Evolutionary conservation across 345 rosid genomes (phyloP).

Genomic region (Limnanthes douglasii): DNA sequence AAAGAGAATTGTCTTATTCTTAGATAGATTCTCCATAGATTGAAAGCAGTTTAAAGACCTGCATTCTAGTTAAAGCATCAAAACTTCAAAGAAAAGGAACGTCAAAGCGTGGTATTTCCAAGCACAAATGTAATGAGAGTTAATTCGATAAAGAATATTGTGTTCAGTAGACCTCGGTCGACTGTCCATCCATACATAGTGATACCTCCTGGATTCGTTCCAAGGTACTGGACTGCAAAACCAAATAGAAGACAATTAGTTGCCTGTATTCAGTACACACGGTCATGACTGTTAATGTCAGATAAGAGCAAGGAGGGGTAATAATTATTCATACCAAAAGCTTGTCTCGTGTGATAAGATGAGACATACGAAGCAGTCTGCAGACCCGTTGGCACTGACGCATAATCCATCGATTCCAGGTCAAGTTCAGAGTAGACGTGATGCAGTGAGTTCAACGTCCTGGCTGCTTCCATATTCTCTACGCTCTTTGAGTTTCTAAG

Average conservation of each 20-base stretch:
- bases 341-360: constrained; percentile 67
- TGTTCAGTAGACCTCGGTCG: constrained; percentile 59
- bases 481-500: constrained; percentile 29
- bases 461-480: constrained; percentile 27
- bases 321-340: constrained; percentile 86
- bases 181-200: constrained; percentile 85
- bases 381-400: constrained; percentile 37
- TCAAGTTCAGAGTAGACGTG: constrained; percentile 61
- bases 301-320: background rate
- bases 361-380: constrained; percentile 52
- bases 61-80: too few species aligned
- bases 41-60: too few species aligned
- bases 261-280: too few species aligned
- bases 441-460: constrained; percentile 16
- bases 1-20: too few species aligned
- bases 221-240: constrained; percentile 64
- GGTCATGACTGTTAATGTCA: too few species aligned
- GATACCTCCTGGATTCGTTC: constrained; percentile 83
- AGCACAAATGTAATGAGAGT: constrained; percentile 64
- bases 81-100: too few species aligned
- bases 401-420: constrained; percentile 58
- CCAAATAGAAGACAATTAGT: background rate
- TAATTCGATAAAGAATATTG: constrained; percentile 80
- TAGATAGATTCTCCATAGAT: too few species aligned
- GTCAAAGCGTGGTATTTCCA: too few species aligned